phyloP scores from a whole-genome alignment of 371 early-diverging fungal species.

The Choanephora cucurbitarum region DNA sequence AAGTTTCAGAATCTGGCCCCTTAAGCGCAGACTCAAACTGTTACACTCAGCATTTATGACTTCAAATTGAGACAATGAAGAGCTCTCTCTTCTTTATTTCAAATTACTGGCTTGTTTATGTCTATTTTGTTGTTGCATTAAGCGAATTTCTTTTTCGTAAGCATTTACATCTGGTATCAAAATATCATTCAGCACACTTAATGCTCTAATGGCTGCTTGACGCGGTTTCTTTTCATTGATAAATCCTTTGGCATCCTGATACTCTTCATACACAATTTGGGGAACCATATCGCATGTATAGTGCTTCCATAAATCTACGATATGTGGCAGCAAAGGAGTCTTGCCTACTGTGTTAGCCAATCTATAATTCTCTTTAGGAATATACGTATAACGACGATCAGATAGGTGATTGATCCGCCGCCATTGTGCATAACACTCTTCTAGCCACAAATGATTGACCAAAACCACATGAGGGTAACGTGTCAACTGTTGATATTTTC shows the following conservation, averaged over 20 bases:
- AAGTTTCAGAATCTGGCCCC: too few species aligned
- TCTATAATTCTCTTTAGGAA: conserved; percentile 35
- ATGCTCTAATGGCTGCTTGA: conserved; percentile 53
- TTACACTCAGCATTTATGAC: too few species aligned
- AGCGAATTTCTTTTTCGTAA: conserved; percentile 46
- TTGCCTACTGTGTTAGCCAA: conserved; percentile 33
- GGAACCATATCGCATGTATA: conserved; percentile 1
- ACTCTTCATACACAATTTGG: conserved; percentile 13
- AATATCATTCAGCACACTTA: conserved; percentile 37
- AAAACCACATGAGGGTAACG: conserved; percentile 62
- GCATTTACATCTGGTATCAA: conserved; percentile 57
- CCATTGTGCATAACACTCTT: conserved; percentile 73
- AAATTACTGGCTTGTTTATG: neutral
- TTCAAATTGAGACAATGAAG: too few species aligned
- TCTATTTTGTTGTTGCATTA: neutral
- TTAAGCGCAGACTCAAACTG: too few species aligned
- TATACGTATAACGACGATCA: conserved; percentile 57
- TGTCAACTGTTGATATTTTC: conserved; percentile 64
- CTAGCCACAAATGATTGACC: conserved; percentile 91
- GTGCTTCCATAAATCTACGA: conserved; percentile 27
- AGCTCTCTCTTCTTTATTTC: too few species aligned
- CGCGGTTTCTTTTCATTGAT: conserved; percentile 40
- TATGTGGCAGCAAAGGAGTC: conserved; percentile 17
- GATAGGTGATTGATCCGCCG: conserved; percentile 42
- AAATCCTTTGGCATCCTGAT: conserved; percentile 10